Evolutionary conservation across 139 green algal species (phyloP), one percentile per base, ranked within the genome.

Genomic region (Chlamydomonas incerta): DNA sequence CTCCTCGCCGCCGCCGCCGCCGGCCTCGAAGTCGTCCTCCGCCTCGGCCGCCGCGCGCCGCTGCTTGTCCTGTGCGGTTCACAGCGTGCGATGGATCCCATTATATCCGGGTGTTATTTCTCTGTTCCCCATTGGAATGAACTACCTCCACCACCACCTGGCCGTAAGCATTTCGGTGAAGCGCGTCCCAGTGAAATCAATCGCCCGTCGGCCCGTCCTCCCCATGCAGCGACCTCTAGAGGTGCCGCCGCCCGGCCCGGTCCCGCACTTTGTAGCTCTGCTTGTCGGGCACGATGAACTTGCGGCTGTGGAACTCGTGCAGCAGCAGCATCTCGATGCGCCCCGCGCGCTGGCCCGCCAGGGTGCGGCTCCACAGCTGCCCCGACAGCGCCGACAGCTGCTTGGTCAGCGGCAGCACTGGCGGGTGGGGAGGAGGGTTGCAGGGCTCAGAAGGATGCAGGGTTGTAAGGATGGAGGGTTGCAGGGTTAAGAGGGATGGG

Each of bases 241-340:
- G n/a, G n/a, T n/a, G n/a, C n/a, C 66, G 11, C 29, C 66, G 13
- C 66, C 17, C 62, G 13, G 20, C 62, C 23, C 15, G 29, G n/a
- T 21, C 50, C 23, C 65, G 0, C 60, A 88, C 86, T 86, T 91
- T 91, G 62, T 63, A 72, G 14, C 18, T 82, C 31, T 92, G 90
- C 92, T 98, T 98, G 92, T 99, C 98, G 2, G 98, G 98, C 81
- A 98, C 89, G 66, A 99, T 91, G 89, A 97, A 99, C 91, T 99
- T 99, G 83, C 96, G 94, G 5, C 73, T 79, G 80, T 99, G 95
- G 90, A 99, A 99, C 93, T 99, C 98, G 87, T 99, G 98, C 81
- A 99, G 94, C 85, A 99, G 94, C 73, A 99, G 95, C 91, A 96
- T 98, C 93, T 99, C 98, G 47, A 99, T 99, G 86, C 98, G 96